Base-by-base conservation (phyloP, 495 filamentous ascomycete genomes). In the Sordaria brevicollis region DNA sequence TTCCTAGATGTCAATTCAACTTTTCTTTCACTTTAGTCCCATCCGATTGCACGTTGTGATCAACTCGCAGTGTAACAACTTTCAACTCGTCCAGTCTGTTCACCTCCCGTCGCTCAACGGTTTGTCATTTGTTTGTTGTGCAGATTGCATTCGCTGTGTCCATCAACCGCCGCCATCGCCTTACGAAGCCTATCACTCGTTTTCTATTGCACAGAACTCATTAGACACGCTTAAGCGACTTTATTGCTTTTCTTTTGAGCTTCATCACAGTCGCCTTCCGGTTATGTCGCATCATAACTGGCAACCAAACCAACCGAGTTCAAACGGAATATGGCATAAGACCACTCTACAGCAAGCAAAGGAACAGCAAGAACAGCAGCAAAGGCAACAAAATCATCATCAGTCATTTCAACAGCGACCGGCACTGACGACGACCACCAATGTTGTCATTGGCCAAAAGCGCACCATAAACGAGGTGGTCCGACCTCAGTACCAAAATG, bases 301-400 rank as follows among this genome's bases (percentile, higher is more conserved):
- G 49, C 49, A 62, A 33, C 25, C 72, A 68, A 37, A 71, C 41
- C 57, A 72, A 35, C 5, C 57, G 8, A 72, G 33, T 49, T 67
- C 49, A 62, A 29, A 69, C 25, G 71, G 72, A 1, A 70, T 74
- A 65, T 75, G 77, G 77, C 74, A 76, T 54, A 76, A 71, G n/a
- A 75, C 76, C 1, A 75, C 77, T 2, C 10, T 76, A n/a, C 71
- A 79, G 35, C 57, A 71, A 1, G 73, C 72, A 25, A 43, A 57
- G 25, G 54, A 72, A 41, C 37, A 66, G 3, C 21, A 67, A n/a
- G 35, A 67, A 11, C 41, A 67, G 11, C 62, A 71, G 11, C 62
- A 71, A 49, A 62, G 65, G 19, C 71, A 74, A 37, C 70, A 71
- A 1, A 34, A 68, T 0, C 25, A 35, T 8, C 35, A 57, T 34